Evolutionary conservation across 148 eudicot genomes (phyloP), one percentile per base, ranked within the genome.

Genomic region (Polygonum maritimum): DNA sequence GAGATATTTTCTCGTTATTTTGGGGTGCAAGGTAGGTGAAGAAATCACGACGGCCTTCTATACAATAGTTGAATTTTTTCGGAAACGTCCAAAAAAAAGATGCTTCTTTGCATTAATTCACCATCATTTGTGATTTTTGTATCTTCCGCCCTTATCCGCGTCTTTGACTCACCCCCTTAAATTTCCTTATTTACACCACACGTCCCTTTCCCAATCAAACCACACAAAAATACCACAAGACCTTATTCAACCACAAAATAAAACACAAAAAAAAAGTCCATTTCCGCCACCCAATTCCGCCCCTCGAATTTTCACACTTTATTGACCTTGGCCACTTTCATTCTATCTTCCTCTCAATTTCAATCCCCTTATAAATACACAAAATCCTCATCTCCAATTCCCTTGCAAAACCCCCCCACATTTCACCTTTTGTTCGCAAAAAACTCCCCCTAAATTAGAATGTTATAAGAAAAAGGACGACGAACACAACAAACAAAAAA

Each of bases 261-360:
- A 51, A 18, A 2, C 1, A 51, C 22, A 60, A 60, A 2, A 26
- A 63, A 2, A 33, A 13, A 26, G 36, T 65, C 71, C 21, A 65
- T 65, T 33, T 33, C 21, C 40, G 7, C 41, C 71, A 35, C 41
- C 71, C 71, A 67, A 4, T 35, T 38, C 44, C 71, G 71, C 71
- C 71, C 71, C n/a, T 67, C 18, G 71, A 10, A 35, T 67, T 57
- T 65, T 67, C 71, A 67, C 5, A 67, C 71, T 67, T 67, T 67
- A 15, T 67, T 67, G 71, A 67, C 71, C 71, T 63, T 2, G 35
- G 35, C 69, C 69, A 63, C 69, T 67, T 67, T 67, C 71, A 14
- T 67, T 36, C 19, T 7, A 14, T 0, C 16, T 67, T 67, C 71
- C 44, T 33, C 38, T 33, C 49, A 48, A 48, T 48, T 48, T 48